Evolutionary conservation across 1,284 basidiomycete genomes (phyloP).

Genomic region (Fistulinella staudtii): DNA sequence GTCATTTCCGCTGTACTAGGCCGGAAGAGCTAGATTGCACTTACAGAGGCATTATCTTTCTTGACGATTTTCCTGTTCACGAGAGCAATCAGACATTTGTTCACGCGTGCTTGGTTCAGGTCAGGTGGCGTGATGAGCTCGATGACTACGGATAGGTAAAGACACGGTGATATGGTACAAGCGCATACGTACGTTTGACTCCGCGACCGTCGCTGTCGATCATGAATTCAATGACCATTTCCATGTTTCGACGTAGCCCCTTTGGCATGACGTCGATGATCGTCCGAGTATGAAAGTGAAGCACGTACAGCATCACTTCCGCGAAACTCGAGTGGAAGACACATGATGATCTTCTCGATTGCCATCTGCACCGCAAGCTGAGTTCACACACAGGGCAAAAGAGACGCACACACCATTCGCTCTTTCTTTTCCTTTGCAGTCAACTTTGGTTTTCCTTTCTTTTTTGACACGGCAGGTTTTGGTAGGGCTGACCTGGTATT

Average conservation of each 20-base stretch:
- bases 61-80: conserved; percentile 83
- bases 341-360: conserved; percentile 72
- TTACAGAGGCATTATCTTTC: conserved; percentile 68
- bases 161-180: neutral
- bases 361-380: conserved; percentile 41
- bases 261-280: conserved; percentile 28
- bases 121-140: conserved; percentile 81
- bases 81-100: conserved; percentile 89
- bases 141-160: conserved; percentile 48
- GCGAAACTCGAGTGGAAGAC: conserved; percentile 86
- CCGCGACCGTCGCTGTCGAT: conserved; percentile 53
- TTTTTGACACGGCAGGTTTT: conserved; percentile 42
- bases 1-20: no score
- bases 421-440: conserved; percentile 82
- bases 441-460: conserved; percentile 67
- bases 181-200: conserved; percentile 48
- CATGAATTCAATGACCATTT: conserved; percentile 68
- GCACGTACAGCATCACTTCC: conserved; percentile 75
- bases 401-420: conserved; percentile 49
- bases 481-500: conserved; percentile 34
- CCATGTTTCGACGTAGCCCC: conserved; percentile 73
- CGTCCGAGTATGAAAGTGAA: neutral
- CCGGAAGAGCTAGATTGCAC: neutral
- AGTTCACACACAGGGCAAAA: neutral
- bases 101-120: conserved; percentile 83